Base-by-base conservation (phyloP, 345 rosid species). In the Heritiera littoralis region DNA sequence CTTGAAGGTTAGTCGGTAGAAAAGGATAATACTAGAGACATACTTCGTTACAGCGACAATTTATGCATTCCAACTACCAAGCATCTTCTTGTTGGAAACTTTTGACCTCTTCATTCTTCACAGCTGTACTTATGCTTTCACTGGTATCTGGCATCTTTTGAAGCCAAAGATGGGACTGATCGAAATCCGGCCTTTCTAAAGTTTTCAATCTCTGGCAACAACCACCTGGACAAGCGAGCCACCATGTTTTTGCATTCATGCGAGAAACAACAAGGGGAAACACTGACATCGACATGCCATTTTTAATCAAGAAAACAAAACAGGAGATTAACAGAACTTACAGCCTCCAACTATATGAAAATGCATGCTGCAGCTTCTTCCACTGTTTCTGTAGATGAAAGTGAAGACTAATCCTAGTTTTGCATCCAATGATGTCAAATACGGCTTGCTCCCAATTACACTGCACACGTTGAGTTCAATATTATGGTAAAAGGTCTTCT, bases 301-400 rank as follows among this genome's bases (percentile, higher is more conserved):
- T 43, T 4, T 9, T 49, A 30, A 71, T 43, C 59, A 51, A 49
- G 23, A 51, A 23, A 51, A 55, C 10, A n/a, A 1, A 38, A 61
- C 28, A 40, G 17, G 65, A 51, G 75, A n/a, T n/a, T n/a, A n/a
- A n/a, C n/a, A n/a, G n/a, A n/a, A n/a, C n/a, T 88, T 86, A 92
- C 97, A 92, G 92, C 81, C 95, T 92, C 98, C 98, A 95, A 80
- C 89, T 90, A 81, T 95, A 93, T 0, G 98, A 93, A 79, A 95
- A 93, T 65, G 95, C 98, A 76, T 90, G 89, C 63, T 90, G 92
- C 48, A 93, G 74, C 81, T 90, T 93, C 79, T 86, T 95, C 91
- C 89, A 90, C 73, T 88, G 94, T 83, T 90, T 92, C 75, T 79
- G 86, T 63, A 93, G 93, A 86, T 40, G 43, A 40, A 40, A 40